Evolutionary conservation across 768 basidiomycete species (phyloP), one percentile per base, ranked within the genome.

Genomic region (Obba rivulosa): DNA sequence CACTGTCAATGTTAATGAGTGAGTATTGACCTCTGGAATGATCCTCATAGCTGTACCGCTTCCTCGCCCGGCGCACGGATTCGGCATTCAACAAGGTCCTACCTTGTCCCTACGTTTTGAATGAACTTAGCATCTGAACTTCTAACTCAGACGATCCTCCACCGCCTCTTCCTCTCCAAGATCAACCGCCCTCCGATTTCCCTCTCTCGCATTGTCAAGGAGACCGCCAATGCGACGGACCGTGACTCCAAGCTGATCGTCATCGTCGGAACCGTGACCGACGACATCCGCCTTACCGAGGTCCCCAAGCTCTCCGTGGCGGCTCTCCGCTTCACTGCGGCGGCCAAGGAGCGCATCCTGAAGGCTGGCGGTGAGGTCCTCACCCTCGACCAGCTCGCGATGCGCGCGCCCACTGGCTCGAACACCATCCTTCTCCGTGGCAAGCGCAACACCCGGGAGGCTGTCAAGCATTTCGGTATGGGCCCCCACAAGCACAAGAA

Each of bases 401-500:
- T 93, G 59, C 83, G 96, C 57, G 83, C 93, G 48, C 96, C 96
- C 20, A 95, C 90, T 36, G 96, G 96, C 52, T 76, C 88, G 52
- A 95, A 95, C 82, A 98, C 96, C 48, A 78, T 99, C 54, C 73
- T 98, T 61, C 75, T 99, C 60, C 79, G 95, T 55, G 96, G 95
- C 58, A 85, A 88, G 73, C 85, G 85, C 81, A 96, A 84, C 69
- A 77, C 88, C 50, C 83, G 96, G 56, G 96, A 98, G 72, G 89
- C 93, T 43, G 83, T 88, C 76, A 93, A 91, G 71, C 95, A 98
- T 81, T 97, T 97, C 69, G 95, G 95, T 72, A 91, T 91, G 89
- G 91, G 87, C 57, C 93, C 93, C 48, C 91, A 94, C 85, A 92
- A 97, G 75, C 77, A 96, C 85, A 97, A 95, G 80, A 96, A 94